phyloP scores from a whole-genome alignment of 305 asterid genomes.

The Vinca major region DNA sequence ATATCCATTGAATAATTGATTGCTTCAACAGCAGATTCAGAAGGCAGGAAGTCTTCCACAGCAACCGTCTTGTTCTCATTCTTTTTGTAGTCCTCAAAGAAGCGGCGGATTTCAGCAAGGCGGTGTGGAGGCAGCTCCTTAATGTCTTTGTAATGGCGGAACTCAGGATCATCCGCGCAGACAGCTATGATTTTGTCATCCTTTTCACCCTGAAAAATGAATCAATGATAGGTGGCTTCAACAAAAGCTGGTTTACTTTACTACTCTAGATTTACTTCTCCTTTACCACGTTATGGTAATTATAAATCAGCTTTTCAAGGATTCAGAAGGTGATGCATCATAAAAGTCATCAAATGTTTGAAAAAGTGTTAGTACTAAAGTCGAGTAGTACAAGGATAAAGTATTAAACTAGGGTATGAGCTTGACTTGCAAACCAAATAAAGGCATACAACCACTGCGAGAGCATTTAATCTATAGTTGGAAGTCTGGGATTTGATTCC shows the following conservation, averaged over 20 bases:
- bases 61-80: conserved; percentile 77
- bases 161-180: conserved; percentile 87
- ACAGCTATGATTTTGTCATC: conserved; percentile 89
- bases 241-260: background rate
- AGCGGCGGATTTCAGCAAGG: conserved; percentile 89
- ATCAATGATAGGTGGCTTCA: background rate
- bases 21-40: conserved; percentile 58
- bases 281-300: background rate
- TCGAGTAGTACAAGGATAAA: too few relatives aligned
- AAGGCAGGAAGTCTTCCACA: conserved; percentile 77
- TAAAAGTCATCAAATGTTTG: too few relatives aligned
- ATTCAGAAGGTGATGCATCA: too few relatives aligned
- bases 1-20: conserved; percentile 72
- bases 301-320: background rate
- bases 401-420: too few relatives aligned
- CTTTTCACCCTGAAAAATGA: conserved; percentile 57
- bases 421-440: too few relatives aligned
- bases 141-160: conserved; percentile 63
- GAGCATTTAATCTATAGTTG: background rate
- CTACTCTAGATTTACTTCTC: background rate
- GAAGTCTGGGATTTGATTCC: background rate
- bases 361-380: too few relatives aligned
- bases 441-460: too few relatives aligned
- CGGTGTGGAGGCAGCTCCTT: conserved; percentile 79
- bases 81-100: conserved; percentile 87